Conservation (phyloP, 106 monocot genomes). For the Amphibolis antarctica region DNA sequence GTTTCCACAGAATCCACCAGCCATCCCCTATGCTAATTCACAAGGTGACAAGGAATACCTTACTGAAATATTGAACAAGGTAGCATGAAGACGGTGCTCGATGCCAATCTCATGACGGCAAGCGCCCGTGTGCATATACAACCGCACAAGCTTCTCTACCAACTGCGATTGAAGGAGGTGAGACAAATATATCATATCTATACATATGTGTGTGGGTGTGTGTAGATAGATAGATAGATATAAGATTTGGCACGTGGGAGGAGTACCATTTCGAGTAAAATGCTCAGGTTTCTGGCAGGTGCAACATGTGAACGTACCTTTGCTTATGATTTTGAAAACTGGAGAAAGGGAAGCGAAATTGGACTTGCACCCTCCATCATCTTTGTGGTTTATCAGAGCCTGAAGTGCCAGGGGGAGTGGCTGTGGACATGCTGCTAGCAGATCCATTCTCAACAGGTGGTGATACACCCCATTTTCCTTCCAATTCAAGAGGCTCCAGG, state of each 20-base stretch:
- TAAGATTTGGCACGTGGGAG: background rate
- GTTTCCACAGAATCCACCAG: slow-evolving; percentile 5
- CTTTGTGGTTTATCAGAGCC: slow-evolving; percentile 55
- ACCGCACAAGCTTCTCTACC: background rate
- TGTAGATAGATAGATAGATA: background rate
- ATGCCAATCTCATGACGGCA: background rate
- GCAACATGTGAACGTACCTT: background rate
- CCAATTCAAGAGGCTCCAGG: slow-evolving; percentile 78
- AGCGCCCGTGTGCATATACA: background rate
- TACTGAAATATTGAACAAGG: background rate
- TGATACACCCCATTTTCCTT: slow-evolving; percentile 68
- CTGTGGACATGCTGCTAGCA: slow-evolving; percentile 30
- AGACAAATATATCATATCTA: no score
- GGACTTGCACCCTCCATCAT: slow-evolving; percentile 14
- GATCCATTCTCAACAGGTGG: slow-evolving; percentile 70
- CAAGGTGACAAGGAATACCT: background rate
- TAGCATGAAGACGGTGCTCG: background rate
- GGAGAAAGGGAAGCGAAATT: background rate
- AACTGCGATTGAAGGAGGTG: slow-evolving; percentile 3
- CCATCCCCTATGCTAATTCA: slow-evolving; percentile 4
- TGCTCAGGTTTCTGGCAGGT: background rate
- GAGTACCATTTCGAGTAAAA: background rate
- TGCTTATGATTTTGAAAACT: background rate
- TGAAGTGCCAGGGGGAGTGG: slow-evolving; percentile 40
- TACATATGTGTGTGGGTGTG: no score